Evolutionary conservation across 1,139 yeast genomes (phyloP).

Genomic region (Suzukiozyma palmioleophila): DNA sequence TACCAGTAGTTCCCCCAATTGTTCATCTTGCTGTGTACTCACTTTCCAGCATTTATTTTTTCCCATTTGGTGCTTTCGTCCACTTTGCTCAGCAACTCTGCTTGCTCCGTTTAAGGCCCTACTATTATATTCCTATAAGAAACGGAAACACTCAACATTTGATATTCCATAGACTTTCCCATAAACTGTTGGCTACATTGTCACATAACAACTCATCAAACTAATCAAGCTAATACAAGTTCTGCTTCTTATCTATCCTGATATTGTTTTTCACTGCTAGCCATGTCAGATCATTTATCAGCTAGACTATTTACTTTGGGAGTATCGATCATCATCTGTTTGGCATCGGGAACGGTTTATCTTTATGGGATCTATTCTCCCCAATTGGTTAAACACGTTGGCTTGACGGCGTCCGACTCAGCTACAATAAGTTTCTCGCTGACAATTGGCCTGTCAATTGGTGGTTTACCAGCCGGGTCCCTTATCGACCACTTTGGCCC

Average conservation of each 20-base stretch:
- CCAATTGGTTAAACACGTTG: conserved; percentile 54
- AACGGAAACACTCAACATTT: too few species aligned
- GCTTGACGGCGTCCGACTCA: conserved; percentile 55
- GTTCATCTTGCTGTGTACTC: too few species aligned
- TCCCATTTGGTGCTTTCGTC: too few species aligned
- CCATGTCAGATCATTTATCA: conserved; percentile 7
- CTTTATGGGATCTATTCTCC: conserved; percentile 71
- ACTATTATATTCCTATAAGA: too few species aligned
- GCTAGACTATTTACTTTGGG: conserved; percentile 14
- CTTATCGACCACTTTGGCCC: conserved; percentile 62
- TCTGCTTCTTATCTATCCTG: not conserved
- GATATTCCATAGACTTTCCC: not conserved
- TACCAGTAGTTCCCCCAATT: too few species aligned
- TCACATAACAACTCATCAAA: not conserved
- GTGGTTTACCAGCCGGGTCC: conserved; percentile 68
- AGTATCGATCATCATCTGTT: conserved; percentile 28
- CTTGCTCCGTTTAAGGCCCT: too few species aligned
- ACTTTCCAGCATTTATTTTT: too few species aligned
- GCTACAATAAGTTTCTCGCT: conserved; percentile 61
- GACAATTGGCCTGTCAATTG: conserved; percentile 59
- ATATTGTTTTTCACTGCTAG: too few species aligned
- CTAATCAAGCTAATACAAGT: too few species aligned
- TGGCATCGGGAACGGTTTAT: conserved; percentile 66
- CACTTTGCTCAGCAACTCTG: too few species aligned
- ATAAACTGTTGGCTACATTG: not conserved